Percentiles rank a stretch among this genome's conserved stretches.
Evolutionary conservation across 768 basidiomycete genomes (phyloP).

Genomic region (Obba rivulosa): DNA sequence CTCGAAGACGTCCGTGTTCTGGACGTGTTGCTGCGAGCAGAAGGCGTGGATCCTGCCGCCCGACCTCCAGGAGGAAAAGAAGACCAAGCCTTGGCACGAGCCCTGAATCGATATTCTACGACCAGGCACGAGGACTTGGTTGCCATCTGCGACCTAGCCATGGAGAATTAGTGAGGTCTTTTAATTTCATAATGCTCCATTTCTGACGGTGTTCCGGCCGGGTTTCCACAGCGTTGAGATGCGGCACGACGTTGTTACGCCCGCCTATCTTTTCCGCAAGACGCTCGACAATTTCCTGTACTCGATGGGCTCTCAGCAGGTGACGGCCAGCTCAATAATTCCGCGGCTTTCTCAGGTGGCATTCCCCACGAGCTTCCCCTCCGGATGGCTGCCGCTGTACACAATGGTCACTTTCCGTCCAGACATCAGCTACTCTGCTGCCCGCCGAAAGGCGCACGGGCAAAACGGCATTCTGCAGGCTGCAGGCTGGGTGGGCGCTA

Average conservation of each 20-base stretch:
- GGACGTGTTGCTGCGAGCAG: slow-evolving; percentile 64
- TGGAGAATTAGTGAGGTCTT: slow-evolving; percentile 89
- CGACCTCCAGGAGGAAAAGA: slow-evolving; percentile 30
- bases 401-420: slow-evolving; percentile 98
- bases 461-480: slow-evolving; percentile 62
- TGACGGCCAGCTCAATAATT: slow-evolving; percentile 41
- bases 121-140: slow-evolving; percentile 82
- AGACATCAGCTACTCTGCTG: slow-evolving; percentile 87
- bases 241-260: slow-evolving; percentile 87
- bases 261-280: slow-evolving; percentile 74
- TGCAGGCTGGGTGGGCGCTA: slow-evolving; percentile 44
- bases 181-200: slow-evolving; percentile 2
- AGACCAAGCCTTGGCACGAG: slow-evolving; percentile 57
- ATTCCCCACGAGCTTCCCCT: slow-evolving; percentile 39
- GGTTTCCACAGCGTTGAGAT: slow-evolving; percentile 71
- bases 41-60: slow-evolving; percentile 51
- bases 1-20: slow-evolving; percentile 95
- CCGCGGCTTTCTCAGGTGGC: slow-evolving; percentile 24
- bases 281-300: slow-evolving; percentile 72
- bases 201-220: slow-evolving; percentile 3
- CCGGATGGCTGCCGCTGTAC: slow-evolving; percentile 90
- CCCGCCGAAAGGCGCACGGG: slow-evolving; percentile 58
- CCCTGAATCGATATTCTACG: slow-evolving; percentile 74
- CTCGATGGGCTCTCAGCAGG: slow-evolving; percentile 48
- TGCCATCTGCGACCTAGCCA: slow-evolving; percentile 88